phyloP scores from a whole-genome alignment of 257 asterid genomes.

The Solanum microdontum region DNA sequence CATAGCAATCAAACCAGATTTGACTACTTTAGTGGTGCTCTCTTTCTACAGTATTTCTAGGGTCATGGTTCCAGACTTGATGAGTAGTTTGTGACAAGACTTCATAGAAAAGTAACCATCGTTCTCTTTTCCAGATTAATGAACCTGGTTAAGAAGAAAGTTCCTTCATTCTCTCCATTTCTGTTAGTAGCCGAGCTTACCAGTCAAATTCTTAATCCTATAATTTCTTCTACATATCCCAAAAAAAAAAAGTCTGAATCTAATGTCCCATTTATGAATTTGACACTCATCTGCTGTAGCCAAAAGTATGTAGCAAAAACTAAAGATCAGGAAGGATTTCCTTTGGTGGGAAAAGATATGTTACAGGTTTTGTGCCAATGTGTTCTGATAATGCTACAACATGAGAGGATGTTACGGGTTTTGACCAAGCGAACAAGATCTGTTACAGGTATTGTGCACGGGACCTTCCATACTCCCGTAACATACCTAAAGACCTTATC shows the following conservation, averaged over 20 bases:
- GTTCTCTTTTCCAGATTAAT: background rate
- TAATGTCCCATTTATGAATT: background rate
- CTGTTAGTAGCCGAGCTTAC: background rate
- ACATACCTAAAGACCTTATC: background rate
- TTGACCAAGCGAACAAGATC: background rate
- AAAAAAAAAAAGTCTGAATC: background rate
- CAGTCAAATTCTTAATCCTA: background rate
- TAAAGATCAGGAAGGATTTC: background rate
- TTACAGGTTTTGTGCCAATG: background rate
- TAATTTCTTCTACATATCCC: background rate
- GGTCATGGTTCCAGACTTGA: background rate
- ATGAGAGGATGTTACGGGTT: background rate
- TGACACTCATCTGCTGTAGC: background rate
- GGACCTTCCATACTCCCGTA: background rate
- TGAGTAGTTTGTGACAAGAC: background rate
- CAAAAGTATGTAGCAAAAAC: background rate
- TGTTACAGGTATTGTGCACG: background rate
- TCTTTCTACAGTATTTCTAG: background rate
- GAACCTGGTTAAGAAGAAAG: background rate
- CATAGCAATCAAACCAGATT: background rate
- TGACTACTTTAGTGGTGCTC: background rate
- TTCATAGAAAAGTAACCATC: background rate
- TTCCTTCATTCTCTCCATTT: background rate
- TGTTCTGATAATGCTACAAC: background rate
- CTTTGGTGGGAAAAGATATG: background rate